These are phyloP conservation scores for Agrocybe praecox DNA, from an alignment of 768 basidiomycete species.

Conservation along the genomic window DNA sequence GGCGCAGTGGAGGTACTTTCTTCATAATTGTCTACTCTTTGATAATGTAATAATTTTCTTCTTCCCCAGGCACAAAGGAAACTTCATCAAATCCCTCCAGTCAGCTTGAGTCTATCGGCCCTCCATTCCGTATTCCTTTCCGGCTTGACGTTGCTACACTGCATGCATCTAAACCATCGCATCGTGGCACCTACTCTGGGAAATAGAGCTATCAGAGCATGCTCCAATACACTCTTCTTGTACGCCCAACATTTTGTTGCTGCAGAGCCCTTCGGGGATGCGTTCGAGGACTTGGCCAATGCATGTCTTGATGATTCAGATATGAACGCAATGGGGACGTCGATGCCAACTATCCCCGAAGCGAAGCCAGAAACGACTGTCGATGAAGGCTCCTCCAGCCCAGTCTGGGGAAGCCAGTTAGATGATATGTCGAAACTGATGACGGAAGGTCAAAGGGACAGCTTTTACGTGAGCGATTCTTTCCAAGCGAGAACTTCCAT, in stretches of 20 bases:
- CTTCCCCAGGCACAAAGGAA: constrained; percentile 1
- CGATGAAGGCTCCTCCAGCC: not conserved
- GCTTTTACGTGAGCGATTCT: constrained; percentile 1
- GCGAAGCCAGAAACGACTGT: not conserved
- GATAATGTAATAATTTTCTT: not conserved
- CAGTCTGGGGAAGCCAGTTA: constrained; percentile 8
- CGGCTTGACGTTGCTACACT: constrained; percentile 5
- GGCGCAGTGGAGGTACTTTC: constrained; percentile 2
- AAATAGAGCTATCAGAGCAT: constrained; percentile 8
- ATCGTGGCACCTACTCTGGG: constrained; percentile 1
- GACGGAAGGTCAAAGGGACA: constrained; percentile 8
- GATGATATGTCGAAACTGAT: constrained; percentile 8
- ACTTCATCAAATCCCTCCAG: constrained; percentile 6
- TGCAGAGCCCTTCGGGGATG: constrained; percentile 10
- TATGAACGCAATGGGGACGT: not conserved
- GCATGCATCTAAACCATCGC: constrained; percentile 4
- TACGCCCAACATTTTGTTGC: constrained; percentile 10
- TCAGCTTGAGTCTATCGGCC: constrained; percentile 6
- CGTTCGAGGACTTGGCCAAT: constrained; percentile 9
- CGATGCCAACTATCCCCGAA: not conserved
- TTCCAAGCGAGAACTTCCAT: not conserved
- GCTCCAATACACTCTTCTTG: constrained; percentile 9
- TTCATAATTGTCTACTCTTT: not conserved
- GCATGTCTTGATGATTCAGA: constrained; percentile 7
- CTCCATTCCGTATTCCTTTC: constrained; percentile 8